These are phyloP conservation scores for Amanita inopinata DNA, from an alignment of 768 basidiomycete genomes.

Conservation along the genomic window DNA sequence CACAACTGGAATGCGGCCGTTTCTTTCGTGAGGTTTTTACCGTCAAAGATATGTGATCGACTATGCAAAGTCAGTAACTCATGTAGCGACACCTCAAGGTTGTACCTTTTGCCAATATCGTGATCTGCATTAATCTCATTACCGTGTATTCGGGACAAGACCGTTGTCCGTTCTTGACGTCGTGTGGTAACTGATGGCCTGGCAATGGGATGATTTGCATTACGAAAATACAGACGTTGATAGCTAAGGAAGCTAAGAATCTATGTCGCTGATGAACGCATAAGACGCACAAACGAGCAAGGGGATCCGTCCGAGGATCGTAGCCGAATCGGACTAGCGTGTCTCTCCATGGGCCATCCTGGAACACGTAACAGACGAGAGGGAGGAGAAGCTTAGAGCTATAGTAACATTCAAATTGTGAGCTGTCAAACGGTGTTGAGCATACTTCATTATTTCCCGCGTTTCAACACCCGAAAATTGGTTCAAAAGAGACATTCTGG, in stretches of 20 bases:
- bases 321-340: constrained; percentile 80
- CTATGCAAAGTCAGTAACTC: constrained; percentile 20
- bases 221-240: constrained; percentile 87
- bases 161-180: constrained; percentile 45
- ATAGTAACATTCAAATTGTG: not conserved
- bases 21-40: constrained; percentile 66
- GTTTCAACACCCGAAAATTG: constrained; percentile 63
- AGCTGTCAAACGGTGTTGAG: not conserved
- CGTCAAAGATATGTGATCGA: constrained; percentile 85
- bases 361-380: constrained; percentile 77
- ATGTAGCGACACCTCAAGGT: constrained; percentile 2
- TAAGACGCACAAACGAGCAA: constrained; percentile 63
- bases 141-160: constrained; percentile 29
- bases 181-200: constrained; percentile 69
- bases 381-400: constrained; percentile 81
- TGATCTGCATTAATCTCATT: constrained; percentile 28
- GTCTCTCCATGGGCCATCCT: constrained; percentile 92
- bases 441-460: constrained; percentile 70
- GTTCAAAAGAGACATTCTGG: constrained; percentile 75
- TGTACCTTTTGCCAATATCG: constrained; percentile 37
- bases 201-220: constrained; percentile 71
- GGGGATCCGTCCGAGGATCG: constrained; percentile 72
- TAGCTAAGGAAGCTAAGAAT: constrained; percentile 44
- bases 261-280: not conserved
- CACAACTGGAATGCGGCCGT: constrained; percentile 91